phyloP scores from a whole-genome alignment of 2,329 filamentous ascomycete species.

The Sclerotinia subarctica region DNA sequence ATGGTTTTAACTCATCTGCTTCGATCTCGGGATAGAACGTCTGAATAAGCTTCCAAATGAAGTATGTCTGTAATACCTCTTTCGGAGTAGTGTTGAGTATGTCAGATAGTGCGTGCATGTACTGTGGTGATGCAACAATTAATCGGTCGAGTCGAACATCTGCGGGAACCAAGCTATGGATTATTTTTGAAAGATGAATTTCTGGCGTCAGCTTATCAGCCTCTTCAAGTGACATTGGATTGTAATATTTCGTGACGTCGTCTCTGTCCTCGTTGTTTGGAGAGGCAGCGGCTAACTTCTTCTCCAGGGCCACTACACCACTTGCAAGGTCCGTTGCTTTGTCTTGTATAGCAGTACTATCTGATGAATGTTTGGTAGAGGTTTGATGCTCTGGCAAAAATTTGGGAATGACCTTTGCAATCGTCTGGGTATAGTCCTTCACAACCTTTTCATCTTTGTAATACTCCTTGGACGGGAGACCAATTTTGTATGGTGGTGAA shows the following conservation, averaged over 20 bases:
- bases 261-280: slow-evolving; percentile 56
- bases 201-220: slow-evolving; percentile 54
- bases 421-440: slow-evolving; percentile 47
- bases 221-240: slow-evolving; percentile 57
- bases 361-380: slow-evolving; percentile 23
- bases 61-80: slow-evolving; percentile 58
- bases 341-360: slow-evolving; percentile 24
- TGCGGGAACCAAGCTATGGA: slow-evolving; percentile 51
- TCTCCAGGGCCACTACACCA: slow-evolving; percentile 56
- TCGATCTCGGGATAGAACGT: slow-evolving; percentile 53
- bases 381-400: slow-evolving; percentile 28
- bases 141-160: slow-evolving; percentile 51
- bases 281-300: slow-evolving; percentile 56
- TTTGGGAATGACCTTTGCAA: slow-evolving; percentile 37
- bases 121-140: slow-evolving; percentile 58
- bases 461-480: slow-evolving; percentile 60
- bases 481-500: slow-evolving; percentile 46
- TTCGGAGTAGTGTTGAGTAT: slow-evolving; percentile 53
- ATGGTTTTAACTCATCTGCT: slow-evolving; percentile 56
- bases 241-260: slow-evolving; percentile 66
- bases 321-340: slow-evolving; percentile 32
- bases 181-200: slow-evolving; percentile 51
- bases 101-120: slow-evolving; percentile 55
- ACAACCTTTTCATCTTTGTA: slow-evolving; percentile 55
- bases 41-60: slow-evolving; percentile 62